Percentiles rank a stretch among this genome's conserved stretches.
Evolutionary conservation across 495 filamentous ascomycete genomes (phyloP).

Genomic region (Aspergillus mulundensis): DNA sequence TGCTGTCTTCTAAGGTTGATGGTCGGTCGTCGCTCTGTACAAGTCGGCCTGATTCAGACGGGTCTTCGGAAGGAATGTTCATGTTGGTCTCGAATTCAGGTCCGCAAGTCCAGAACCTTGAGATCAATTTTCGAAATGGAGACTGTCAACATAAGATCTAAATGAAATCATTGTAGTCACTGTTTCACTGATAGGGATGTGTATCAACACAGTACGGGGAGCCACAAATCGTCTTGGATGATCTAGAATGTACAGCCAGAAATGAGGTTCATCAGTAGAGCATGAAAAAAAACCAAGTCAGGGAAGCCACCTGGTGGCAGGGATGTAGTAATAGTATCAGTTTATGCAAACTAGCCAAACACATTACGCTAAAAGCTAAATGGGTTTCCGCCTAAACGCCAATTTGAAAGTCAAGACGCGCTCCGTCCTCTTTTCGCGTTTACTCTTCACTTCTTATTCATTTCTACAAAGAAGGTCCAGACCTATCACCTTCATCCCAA

Average conservation of each 20-base stretch:
- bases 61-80: background rate
- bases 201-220: too few species aligned
- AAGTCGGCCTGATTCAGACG: background rate
- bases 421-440: slow-evolving; percentile 1
- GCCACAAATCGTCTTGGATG: too few species aligned
- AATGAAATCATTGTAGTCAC: background rate
- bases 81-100: background rate
- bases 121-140: background rate
- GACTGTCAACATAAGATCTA: background rate
- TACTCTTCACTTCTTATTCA: background rate
- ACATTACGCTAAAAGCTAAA: slow-evolving; percentile 6
- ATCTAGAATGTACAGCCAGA: too few species aligned
- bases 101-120: background rate
- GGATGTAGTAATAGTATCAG: too few species aligned
- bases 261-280: too few species aligned
- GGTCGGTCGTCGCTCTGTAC: background rate
- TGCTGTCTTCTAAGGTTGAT: slow-evolving; percentile 8
- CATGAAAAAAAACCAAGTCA: too few species aligned
- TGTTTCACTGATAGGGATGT: background rate
- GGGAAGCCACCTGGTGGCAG: too few species aligned
- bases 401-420: background rate
- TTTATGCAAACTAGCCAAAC: slow-evolving; percentile 22
- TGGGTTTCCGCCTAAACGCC: background rate
- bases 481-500: background rate
- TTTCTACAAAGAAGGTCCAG: background rate